phyloP scores from a whole-genome alignment of 2,329 filamentous ascomycete species.

The Clonostachys sp. region DNA sequence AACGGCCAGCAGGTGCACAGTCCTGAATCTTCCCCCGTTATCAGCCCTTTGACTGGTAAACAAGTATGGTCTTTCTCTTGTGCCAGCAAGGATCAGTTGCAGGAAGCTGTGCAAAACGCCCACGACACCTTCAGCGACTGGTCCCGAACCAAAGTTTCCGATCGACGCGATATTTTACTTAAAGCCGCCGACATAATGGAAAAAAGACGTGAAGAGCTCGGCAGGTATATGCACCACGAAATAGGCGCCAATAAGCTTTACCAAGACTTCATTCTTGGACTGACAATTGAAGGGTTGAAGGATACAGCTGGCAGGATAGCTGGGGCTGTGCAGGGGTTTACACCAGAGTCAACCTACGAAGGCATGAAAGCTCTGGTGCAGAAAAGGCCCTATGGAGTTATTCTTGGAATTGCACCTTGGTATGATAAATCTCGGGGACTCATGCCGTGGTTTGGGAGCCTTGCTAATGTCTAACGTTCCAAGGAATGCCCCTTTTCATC shows the following conservation, averaged over 20 bases:
- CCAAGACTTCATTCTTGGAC: slow-evolving; percentile 18
- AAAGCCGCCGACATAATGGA: slow-evolving; percentile 56
- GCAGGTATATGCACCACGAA: slow-evolving; percentile 44
- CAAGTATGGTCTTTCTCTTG: no score
- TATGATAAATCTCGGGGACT: slow-evolving; percentile 2
- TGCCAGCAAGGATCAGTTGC: no score
- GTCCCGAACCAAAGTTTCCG: slow-evolving; percentile 50
- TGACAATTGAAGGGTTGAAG: slow-evolving; percentile 19
- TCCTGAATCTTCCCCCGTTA: no score
- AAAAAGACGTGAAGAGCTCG: slow-evolving; percentile 46
- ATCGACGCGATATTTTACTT: slow-evolving; percentile 57
- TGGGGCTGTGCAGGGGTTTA: slow-evolving; percentile 13
- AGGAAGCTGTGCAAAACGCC: no score
- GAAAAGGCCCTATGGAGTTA: slow-evolving; percentile 19
- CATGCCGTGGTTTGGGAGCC: neutral
- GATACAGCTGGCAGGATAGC: slow-evolving; percentile 27
- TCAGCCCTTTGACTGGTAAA: no score
- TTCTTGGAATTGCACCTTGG: slow-evolving; percentile 22
- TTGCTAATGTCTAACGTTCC: slow-evolving; percentile 2
- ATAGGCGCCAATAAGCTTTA: slow-evolving; percentile 15
- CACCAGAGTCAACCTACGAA: slow-evolving; percentile 13
- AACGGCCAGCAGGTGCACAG: no score
- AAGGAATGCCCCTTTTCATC: slow-evolving; percentile 2
- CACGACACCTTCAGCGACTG: slow-evolving; percentile 58
- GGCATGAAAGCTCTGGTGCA: slow-evolving; percentile 50